Conservation (phyloP, 2,329 filamentous ascomycete species). For the Sclerotinia borealis region DNA sequence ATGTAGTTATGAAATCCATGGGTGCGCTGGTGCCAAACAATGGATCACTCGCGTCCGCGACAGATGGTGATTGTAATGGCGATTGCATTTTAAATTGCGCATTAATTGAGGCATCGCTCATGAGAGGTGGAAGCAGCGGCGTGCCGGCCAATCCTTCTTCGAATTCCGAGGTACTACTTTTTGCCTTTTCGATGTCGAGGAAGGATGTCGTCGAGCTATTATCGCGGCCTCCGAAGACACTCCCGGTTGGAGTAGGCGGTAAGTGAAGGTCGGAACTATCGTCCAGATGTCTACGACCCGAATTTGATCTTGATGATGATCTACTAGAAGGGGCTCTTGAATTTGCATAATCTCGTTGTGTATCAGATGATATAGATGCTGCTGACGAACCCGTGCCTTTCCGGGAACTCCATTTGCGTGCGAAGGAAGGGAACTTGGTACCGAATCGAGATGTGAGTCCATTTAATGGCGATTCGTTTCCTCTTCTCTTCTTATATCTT, state of each 20-base stretch:
- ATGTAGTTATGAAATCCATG: conserved; percentile 36
- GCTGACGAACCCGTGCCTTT: conserved; percentile 33
- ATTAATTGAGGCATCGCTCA: conserved; percentile 47
- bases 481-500: conserved; percentile 51
- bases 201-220: conserved; percentile 40
- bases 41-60: conserved; percentile 48
- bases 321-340: conserved; percentile 66
- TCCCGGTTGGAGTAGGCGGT: conserved; percentile 57
- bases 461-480: conserved; percentile 53
- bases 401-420: conserved; percentile 48
- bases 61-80: conserved; percentile 78
- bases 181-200: conserved; percentile 49
- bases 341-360: conserved; percentile 23
- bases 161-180: conserved; percentile 43
- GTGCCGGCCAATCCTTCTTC: conserved; percentile 67
- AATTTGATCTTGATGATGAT: conserved; percentile 69
- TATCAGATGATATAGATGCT: conserved; percentile 21
- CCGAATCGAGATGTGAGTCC: conserved; percentile 61
- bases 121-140: conserved; percentile 75
- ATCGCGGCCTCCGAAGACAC: conserved; percentile 52
- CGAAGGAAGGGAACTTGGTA: conserved; percentile 49
- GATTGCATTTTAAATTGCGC: conserved; percentile 58
- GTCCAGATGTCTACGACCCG: conserved; percentile 43
- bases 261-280: conserved; percentile 44
- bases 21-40: conserved; percentile 40